A percentile compares a stretch with the other conserved stretches of the same genome.
These are phyloP conservation scores for Blastobotrys ciferrii DNA, from an alignment of 1,139 yeast genomes.

Conservation along the genomic window DNA sequence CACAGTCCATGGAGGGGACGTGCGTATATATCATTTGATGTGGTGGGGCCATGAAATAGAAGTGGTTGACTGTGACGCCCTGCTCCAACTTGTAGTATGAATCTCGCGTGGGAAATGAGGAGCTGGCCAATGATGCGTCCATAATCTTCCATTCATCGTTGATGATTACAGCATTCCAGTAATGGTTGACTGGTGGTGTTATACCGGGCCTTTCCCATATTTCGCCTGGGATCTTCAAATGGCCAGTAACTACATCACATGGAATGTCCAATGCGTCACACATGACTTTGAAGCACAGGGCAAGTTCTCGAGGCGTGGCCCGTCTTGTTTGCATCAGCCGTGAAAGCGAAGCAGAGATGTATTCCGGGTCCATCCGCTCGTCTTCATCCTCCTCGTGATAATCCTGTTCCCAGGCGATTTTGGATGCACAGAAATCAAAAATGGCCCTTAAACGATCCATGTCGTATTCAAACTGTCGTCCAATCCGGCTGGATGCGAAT, in stretches of 20 bases:
- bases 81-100: slow-evolving; percentile 33
- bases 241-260: slow-evolving; percentile 77
- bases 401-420: slow-evolving; percentile 42
- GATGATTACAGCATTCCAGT: slow-evolving; percentile 79
- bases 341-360: slow-evolving; percentile 22
- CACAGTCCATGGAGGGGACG: slow-evolving; percentile 71
- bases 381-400: slow-evolving; percentile 22
- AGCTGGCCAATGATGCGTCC: slow-evolving; percentile 65
- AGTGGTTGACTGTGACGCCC: slow-evolving; percentile 42
- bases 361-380: slow-evolving; percentile 26
- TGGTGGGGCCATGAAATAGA: slow-evolving; percentile 80
- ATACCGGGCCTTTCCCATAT: slow-evolving; percentile 40
- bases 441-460: slow-evolving; percentile 61
- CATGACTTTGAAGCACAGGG: slow-evolving; percentile 71
- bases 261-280: slow-evolving; percentile 69
- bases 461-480: slow-evolving; percentile 43
- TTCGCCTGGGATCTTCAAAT: slow-evolving; percentile 74
- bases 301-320: slow-evolving; percentile 72
- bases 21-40: slow-evolving; percentile 76
- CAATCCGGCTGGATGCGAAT: slow-evolving; percentile 47
- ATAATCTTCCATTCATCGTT: slow-evolving; percentile 77
- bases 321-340: slow-evolving; percentile 41
- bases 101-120: slow-evolving; percentile 46
- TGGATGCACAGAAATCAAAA: slow-evolving; percentile 55
- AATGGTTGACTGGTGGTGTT: slow-evolving; percentile 66